Percentiles rank a stretch among this genome's conserved stretches.
These are phyloP conservation scores for Curvularia spicifera DNA, from an alignment of 2,329 filamentous ascomycete species.

Conservation along the genomic window DNA sequence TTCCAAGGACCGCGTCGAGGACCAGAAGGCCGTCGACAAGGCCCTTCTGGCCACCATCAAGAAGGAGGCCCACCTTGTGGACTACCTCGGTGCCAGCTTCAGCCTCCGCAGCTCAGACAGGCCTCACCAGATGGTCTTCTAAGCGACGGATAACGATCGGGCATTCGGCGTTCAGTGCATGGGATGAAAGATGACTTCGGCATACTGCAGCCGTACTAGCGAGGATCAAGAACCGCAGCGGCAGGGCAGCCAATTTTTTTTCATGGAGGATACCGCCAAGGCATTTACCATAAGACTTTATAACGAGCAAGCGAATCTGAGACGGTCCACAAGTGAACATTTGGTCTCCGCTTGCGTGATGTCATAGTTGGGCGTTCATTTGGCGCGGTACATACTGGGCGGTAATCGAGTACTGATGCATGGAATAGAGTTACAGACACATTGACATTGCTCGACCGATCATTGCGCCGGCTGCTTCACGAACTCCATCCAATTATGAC, in stretches of 20 bases:
- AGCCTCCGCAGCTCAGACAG: slow-evolving; percentile 99
- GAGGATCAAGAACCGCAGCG: slow-evolving; percentile 43
- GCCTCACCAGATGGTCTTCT: slow-evolving; percentile 99
- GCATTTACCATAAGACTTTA: slow-evolving; percentile 51
- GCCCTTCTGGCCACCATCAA: slow-evolving; percentile 93
- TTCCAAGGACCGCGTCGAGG: slow-evolving; percentile 85
- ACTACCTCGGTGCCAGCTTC: slow-evolving; percentile 96
- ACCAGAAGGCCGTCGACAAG: slow-evolving; percentile 99
- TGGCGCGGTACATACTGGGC: slow-evolving; percentile 30
- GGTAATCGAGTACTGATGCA: slow-evolving; percentile 38
- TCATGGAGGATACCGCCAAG: slow-evolving; percentile 49
- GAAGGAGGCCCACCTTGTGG: slow-evolving; percentile 93
- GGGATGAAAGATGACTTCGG: slow-evolving; percentile 51
- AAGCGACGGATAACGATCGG: slow-evolving; percentile 54
- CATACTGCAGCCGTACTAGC: slow-evolving; percentile 51
- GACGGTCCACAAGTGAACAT: slow-evolving; percentile 50
- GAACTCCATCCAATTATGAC: slow-evolving; percentile 9
- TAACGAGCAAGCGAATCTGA: slow-evolving; percentile 52
- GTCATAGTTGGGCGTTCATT: slow-evolving; percentile 38
- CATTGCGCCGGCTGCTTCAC: slow-evolving; percentile 17
- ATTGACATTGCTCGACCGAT: slow-evolving; percentile 25
- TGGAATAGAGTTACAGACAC: slow-evolving; percentile 37
- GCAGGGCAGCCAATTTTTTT: slow-evolving; percentile 46
- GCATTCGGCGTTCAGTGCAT: slow-evolving; percentile 50
- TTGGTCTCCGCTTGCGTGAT: slow-evolving; percentile 45